A percentile compares a stretch with the other conserved stretches of the same genome.
These are phyloP conservation scores for Calendula officinalis DNA, from an alignment of 129 eudicot genomes.

Conservation along the genomic window DNA sequence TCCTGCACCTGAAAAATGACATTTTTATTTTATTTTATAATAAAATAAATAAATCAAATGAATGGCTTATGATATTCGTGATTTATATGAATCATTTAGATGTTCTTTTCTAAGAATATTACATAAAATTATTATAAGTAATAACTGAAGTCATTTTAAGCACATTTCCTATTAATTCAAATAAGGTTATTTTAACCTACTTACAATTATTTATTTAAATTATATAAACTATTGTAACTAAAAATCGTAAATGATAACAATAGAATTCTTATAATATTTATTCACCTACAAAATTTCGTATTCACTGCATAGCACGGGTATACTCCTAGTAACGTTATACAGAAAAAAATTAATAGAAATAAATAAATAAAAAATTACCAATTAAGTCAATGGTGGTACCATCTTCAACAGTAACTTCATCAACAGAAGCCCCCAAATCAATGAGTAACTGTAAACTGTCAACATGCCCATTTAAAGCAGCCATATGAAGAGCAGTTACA, in stretches of 20 bases:
- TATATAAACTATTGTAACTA: neutral
- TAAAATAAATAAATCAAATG: neutral
- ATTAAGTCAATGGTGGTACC: slow-evolving; percentile 86
- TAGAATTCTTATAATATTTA: too few species aligned
- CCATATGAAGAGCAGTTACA: slow-evolving; percentile 95
- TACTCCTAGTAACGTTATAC: too few species aligned
- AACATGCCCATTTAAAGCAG: slow-evolving; percentile 81
- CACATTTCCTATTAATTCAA: too few species aligned
- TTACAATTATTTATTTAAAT: too few species aligned
- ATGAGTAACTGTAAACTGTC: slow-evolving; percentile 70
- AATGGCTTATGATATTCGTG: neutral
- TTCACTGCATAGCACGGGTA: too few species aligned
- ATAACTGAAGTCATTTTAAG: too few species aligned
- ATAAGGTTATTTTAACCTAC: too few species aligned
- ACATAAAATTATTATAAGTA: too few species aligned
- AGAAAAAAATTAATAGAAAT: neutral
- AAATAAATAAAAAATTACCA: slow-evolving; percentile 34
- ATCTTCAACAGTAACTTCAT: slow-evolving; percentile 73
- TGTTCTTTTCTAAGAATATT: too few species aligned
- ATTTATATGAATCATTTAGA: too few species aligned
- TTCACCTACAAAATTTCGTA: too few species aligned
- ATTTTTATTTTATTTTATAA: neutral
- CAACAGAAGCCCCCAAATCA: slow-evolving; percentile 84
- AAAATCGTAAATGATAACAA: neutral
- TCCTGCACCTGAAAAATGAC: slow-evolving; percentile 67